Base-by-base conservation (phyloP, 164 flowering plant genomes). In the Piper betle region DNA sequence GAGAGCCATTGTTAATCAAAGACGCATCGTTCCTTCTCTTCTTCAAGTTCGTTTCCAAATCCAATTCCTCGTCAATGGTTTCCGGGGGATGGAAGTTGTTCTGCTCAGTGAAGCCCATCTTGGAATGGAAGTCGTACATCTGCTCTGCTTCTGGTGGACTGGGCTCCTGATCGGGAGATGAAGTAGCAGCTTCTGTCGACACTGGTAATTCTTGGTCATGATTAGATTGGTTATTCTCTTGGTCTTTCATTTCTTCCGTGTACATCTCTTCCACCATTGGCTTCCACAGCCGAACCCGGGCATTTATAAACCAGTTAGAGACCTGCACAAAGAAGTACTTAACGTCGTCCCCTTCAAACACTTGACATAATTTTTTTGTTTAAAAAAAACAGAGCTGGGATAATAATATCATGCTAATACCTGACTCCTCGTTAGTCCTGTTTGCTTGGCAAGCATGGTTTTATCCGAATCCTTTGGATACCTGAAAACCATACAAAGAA, bases 231-330 rank as follows among this genome's bases (percentile, higher is more conserved):
- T 52, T 61, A 2, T 61, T 55, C 37, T 81, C 79, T 18, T 70
- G 69, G 53, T 86, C 96, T 68, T 86, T 88, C 53, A 78, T 70
- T 75, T 88, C 96, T 80, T 92, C 98, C 38, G 81, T 50, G 77
- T 88, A 91, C 95, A 92, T 87, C 63, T 88, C 90, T 63, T 91
- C 96, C 43, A 91, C 91, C 97, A 91, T 91, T 4, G 97, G 97
- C 55, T 91, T 91, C 98, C 98, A 92, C 42, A 92, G 84, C 72
- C 98, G 81, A 55, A 92, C 98, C 67, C 98, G 81, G 50, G 97
- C 96, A 53, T 88, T 91, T 39, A 91, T 91, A 71, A 91, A 91
- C 97, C 97, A 91, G 69, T 91, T 92, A 25, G 98, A 88, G 6
- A 92, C 98, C 98, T 92, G 71, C 40, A 61, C 52, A 12, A 10